Base-by-base conservation (phyloP, 192 early-diverging fungal species). In the Rhizophagus clarus region DNA sequence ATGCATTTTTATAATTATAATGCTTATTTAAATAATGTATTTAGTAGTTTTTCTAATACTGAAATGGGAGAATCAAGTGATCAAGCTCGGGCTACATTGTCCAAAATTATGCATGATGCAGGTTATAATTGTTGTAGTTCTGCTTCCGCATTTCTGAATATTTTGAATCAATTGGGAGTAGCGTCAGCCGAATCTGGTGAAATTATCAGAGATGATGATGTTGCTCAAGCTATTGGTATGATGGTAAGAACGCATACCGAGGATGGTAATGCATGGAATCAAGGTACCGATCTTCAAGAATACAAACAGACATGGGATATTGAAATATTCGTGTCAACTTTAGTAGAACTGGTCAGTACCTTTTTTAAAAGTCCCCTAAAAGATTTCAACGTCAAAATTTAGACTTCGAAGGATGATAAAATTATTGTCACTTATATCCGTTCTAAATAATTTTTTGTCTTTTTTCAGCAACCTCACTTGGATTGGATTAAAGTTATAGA, bases 401-500 rank as follows among this genome's bases (percentile, higher is more conserved):
- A 56, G 11, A 15, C 47, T 12, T 42, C 37, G 31, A 45, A 45
- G 11, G 42, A 45, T 11, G 5, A 12, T 40, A 45, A 45, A 45
- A 45, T 12, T 45, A 45, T 45, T 45, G 42, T 12, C 42, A 7
- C 61, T 37, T 40, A 61, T 71, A 40, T 20, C 20, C 6, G n/a
- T 11, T 0, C 10, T 69, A 69, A 70, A 11, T 70, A n/a, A 40
- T 20, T 40, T 32, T 70, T 22, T 70, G 1, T 40, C 0, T 22
- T 42, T 6, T 45, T 28, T 20, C 81, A 91, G 87, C 85, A 85
- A 66, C 89, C 89, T 4, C 70, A 83, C 24, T 32, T 90, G 9
- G 89, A 95, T 80, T 94, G 93, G 93, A 79, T 80, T 71, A 82
- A 83, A 62, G 90, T 94, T 1, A 82, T 93, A 73, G 84, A 91